phyloP scores from a whole-genome alignment of 139 green algal species.

The Trebouxia sp. region DNA sequence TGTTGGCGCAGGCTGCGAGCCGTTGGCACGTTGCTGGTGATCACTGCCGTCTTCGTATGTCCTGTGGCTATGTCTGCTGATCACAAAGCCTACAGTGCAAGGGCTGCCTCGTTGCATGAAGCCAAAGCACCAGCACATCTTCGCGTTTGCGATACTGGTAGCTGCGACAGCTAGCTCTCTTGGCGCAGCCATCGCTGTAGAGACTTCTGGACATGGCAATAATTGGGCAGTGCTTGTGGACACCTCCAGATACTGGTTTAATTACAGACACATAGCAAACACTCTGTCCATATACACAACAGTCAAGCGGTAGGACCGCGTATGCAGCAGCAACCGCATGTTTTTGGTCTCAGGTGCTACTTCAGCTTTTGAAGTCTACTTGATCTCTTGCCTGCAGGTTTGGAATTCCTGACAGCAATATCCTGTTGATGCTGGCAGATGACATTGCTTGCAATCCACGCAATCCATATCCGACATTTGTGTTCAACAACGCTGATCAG shows the following conservation, averaged over 20 bases:
- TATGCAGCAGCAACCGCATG: neutral
- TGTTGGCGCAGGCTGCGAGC: no score
- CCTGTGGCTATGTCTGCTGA: no score
- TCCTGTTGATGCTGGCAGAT: conserved; percentile 94
- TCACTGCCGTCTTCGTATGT: no score
- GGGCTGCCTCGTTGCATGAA: no score
- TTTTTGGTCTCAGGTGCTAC: neutral
- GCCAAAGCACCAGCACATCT: no score
- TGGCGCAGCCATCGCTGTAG: neutral
- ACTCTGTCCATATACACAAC: conserved; percentile 77
- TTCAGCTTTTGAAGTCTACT: neutral
- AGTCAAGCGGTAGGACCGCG: conserved; percentile 52
- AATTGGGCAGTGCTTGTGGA: conserved; percentile 87
- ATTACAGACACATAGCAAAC: conserved; percentile 87
- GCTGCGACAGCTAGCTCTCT: neutral
- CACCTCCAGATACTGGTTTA: conserved; percentile 80
- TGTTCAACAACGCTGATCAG: conserved; percentile 74
- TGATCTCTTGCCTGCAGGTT: conserved; percentile 45
- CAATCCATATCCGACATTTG: conserved; percentile 68
- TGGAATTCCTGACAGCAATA: conserved; percentile 91
- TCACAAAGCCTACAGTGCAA: no score
- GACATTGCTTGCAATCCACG: conserved; percentile 87
- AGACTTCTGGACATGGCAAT: conserved; percentile 55
- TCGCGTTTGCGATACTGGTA: neutral
- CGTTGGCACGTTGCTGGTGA: no score